Conservation (phyloP, 2,329 filamentous ascomycete genomes). For the Achaetomium macrosporum region DNA sequence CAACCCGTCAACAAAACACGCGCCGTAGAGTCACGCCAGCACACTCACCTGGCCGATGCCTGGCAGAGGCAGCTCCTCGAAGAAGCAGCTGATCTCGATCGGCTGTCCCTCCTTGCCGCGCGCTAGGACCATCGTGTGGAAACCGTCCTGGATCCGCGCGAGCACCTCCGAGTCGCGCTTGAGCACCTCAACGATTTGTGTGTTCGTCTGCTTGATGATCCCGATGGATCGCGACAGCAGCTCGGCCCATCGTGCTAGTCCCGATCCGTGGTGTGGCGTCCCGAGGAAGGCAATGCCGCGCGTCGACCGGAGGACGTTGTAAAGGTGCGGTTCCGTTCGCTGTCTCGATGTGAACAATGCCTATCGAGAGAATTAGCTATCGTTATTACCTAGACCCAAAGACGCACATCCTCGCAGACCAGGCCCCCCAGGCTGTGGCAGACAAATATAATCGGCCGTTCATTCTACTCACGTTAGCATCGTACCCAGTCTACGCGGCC, state of each 20-base stretch:
- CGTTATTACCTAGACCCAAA: neutral
- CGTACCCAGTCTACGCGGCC: too few relatives aligned
- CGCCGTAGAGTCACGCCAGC: neutral
- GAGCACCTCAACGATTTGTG: conserved; percentile 23
- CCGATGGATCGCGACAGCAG: conserved; percentile 22
- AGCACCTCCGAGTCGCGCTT: conserved; percentile 26
- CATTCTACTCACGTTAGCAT: conserved; percentile 12
- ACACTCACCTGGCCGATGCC: conserved; percentile 23
- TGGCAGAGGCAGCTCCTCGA: conserved; percentile 13
- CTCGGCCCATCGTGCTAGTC: conserved; percentile 29
- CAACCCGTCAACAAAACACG: neutral
- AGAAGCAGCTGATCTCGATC: conserved; percentile 7
- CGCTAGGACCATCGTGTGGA: conserved; percentile 2
- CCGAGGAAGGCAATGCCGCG: conserved; percentile 32
- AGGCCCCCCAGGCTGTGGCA: conserved; percentile 26
- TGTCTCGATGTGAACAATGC: conserved; percentile 21
- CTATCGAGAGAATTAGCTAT: conserved; percentile 10
- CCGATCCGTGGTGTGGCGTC: conserved; percentile 32
- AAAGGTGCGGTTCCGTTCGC: conserved; percentile 24
- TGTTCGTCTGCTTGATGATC: conserved; percentile 28
- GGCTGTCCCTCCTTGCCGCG: neutral
- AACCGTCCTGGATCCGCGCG: conserved; percentile 5
- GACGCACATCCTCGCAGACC: conserved; percentile 25
- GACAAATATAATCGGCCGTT: conserved; percentile 25
- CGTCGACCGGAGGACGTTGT: conserved; percentile 24